Percentiles rank a stretch among this genome's conserved stretches.
Evolutionary conservation across 106 monocot species (phyloP).

Genomic region (Phalaenopsis aphrodite): DNA sequence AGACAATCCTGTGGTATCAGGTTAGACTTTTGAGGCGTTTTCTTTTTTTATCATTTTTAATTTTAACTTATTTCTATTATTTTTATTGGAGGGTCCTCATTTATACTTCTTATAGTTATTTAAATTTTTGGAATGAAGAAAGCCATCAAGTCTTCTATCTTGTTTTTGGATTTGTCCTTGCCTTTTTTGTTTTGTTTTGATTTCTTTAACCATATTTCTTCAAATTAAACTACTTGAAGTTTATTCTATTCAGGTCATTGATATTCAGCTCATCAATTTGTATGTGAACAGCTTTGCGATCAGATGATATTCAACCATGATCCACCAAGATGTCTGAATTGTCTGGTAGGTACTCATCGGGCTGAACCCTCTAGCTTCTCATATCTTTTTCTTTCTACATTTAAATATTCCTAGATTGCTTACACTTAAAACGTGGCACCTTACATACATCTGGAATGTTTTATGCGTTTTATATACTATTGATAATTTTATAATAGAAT

Average conservation of each 20-base stretch:
- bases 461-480: background rate
- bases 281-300: conserved; percentile 71
- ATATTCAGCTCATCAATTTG: conserved; percentile 27
- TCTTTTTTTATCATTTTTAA: conserved; percentile 4
- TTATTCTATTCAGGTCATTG: conserved; percentile 23
- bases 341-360: conserved; percentile 47
- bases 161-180: background rate
- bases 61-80: background rate
- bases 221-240: conserved; percentile 17
- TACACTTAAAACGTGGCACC: background rate
- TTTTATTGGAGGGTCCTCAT: background rate
- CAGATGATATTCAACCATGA: conserved; percentile 95
- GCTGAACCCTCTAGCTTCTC: background rate
- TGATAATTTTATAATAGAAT: background rate
- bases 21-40: conserved; percentile 53
- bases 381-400: background rate
- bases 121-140: background rate
- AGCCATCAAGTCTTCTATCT: background rate
- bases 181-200: background rate
- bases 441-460: background rate
- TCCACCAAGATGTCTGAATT: conserved; percentile 67
- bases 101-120: background rate
- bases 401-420: background rate
- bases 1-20: conserved; percentile 88
- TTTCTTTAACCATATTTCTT: conserved; percentile 6